Base-by-base conservation (phyloP, 2,329 filamentous ascomycete genomes). In the Sporothrix humicola region DNA sequence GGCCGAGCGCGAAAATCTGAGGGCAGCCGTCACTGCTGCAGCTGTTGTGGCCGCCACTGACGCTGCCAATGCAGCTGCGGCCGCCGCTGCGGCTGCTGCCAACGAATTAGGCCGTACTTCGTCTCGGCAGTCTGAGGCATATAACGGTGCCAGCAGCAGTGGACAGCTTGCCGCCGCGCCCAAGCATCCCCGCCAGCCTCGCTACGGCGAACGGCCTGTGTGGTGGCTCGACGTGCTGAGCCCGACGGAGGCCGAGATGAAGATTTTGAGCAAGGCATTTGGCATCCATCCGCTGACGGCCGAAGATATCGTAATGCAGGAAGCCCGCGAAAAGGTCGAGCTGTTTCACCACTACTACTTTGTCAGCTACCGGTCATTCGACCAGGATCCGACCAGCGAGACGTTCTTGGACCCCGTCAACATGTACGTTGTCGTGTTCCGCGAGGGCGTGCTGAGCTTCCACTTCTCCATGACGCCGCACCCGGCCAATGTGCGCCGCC, bases 311-410 rank as follows among this genome's bases (percentile, higher is more conserved):
- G 92, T 98, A 88, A 91, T 98, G 85, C 94, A 98, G 81, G 96
- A 99, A 84, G 93, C 95, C 56, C 95, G 96, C 26, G 96, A 99
- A 80, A 99, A 99, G 83, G 96, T 99, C 0, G 96, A 99, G 81
- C 87, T 99, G 0, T 99, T 99, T 85, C 91, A 93, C 48, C 93
- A 97, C 81, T 99, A 99, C 84, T 99, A 99, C 82, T 98, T 99
- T 79, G 93, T 99, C 83, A 98, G 97, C 81, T 99, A 99, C 82
- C 92, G 96, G 17, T 97, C 94, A 0, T 99, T 99, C 79, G 96
- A 99, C 80, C 96, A 98, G 81, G 96, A 99, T 79, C 90, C 90
- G 75, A 92, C 91, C 77, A 97, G 91, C 80, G 93, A 96, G 73
- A 91, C 97, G 79, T 97, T 97, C 80, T 87, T 99, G 63, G 94